Percentiles rank a stretch among this genome's conserved stretches.
Conservation (phyloP, 2,329 filamentous ascomycete species). For the Exophiala sideris region DNA sequence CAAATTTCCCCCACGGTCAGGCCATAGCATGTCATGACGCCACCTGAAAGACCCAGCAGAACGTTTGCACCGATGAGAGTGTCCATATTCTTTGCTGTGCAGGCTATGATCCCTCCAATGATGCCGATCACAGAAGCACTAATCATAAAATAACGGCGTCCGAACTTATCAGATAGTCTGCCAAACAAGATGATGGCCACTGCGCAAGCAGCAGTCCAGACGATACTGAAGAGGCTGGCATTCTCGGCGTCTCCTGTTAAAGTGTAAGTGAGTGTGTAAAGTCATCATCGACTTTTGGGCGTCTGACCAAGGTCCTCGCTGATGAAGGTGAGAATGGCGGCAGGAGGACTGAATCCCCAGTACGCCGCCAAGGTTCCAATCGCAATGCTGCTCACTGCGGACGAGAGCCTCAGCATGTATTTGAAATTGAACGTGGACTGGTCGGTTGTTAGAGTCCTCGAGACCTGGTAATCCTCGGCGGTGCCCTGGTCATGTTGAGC, state of each 20-base stretch:
- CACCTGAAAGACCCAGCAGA: constrained; percentile 7
- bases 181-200: constrained; percentile 20
- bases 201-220: constrained; percentile 15
- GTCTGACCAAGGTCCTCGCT: constrained; percentile 19
- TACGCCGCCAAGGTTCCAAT: constrained; percentile 1
- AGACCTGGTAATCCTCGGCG: constrained; percentile 4
- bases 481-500: constrained; percentile 4
- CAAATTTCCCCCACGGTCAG: constrained; percentile 14
- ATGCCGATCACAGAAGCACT: constrained; percentile 11
- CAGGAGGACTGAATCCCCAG: constrained; percentile 21
- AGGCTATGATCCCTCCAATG: constrained; percentile 30
- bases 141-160: constrained; percentile 19
- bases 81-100: constrained; percentile 32
- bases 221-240: constrained; percentile 16
- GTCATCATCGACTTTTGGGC: neutral
- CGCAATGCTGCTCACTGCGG: neutral
- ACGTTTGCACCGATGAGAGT: constrained; percentile 32
- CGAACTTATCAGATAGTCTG: constrained; percentile 21
- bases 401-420: neutral
- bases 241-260: constrained; percentile 5
- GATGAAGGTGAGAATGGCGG: constrained; percentile 21
- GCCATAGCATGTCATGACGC: constrained; percentile 14
- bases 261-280: neutral
- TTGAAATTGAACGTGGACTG: constrained; percentile 2
- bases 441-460: constrained; percentile 1